Conservation (phyloP, 2,329 filamentous ascomycete genomes). For the Diatrype stigma region DNA sequence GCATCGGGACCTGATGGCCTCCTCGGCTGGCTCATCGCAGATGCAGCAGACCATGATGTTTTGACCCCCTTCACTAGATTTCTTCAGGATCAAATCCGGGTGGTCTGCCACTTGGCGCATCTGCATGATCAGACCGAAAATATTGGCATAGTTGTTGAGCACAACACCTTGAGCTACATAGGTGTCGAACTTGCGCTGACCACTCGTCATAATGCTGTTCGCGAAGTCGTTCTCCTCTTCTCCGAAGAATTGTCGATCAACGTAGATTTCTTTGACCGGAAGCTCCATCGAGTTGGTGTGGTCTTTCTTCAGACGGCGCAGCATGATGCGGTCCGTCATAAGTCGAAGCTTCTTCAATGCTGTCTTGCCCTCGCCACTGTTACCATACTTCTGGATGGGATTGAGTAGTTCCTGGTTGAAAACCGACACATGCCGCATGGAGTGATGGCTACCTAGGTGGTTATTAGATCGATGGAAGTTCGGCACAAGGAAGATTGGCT, state of each 20-base stretch:
- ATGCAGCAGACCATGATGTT: conserved; percentile 91
- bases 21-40: conserved; percentile 93
- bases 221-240: conserved; percentile 96
- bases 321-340: conserved; percentile 91
- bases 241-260: conserved; percentile 94
- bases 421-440: conserved; percentile 62
- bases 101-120: conserved; percentile 98
- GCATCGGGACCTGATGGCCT: conserved; percentile 87
- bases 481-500: conserved; percentile 1
- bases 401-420: conserved; percentile 96
- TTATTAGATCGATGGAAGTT: conserved; percentile 7
- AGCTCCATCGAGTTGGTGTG: conserved; percentile 94
- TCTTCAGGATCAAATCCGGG: conserved; percentile 89
- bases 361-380: conserved; percentile 55
- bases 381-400: conserved; percentile 65
- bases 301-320: conserved; percentile 89
- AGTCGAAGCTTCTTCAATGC: conserved; percentile 81
- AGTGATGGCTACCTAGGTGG: conserved; percentile 18
- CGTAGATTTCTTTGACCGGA: conserved; percentile 86
- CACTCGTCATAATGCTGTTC: conserved; percentile 89
- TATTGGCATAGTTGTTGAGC: conserved; percentile 97
- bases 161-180: conserved; percentile 93
- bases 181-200: conserved; percentile 84
- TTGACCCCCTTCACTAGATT: conserved; percentile 78
- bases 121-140: conserved; percentile 98